Conservation (phyloP, 2,329 filamentous ascomycete genomes). For the Fusarium sulawesiense region DNA sequence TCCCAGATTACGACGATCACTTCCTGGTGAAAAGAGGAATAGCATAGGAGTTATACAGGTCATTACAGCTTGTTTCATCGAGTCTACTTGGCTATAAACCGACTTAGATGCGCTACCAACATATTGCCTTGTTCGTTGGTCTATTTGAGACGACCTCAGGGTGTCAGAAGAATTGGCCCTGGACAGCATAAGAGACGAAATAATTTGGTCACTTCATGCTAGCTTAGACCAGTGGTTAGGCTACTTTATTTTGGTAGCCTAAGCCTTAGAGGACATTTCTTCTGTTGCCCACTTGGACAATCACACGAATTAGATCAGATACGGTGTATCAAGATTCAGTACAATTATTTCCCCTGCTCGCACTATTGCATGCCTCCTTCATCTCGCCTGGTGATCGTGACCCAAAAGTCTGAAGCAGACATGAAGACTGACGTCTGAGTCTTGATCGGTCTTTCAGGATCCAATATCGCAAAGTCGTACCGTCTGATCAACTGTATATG, state of each 20-base stretch:
- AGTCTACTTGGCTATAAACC: not conserved
- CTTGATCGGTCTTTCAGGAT: slow-evolving; percentile 51
- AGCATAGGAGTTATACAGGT: not conserved
- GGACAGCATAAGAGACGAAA: too few relatives aligned
- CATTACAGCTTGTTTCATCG: not conserved
- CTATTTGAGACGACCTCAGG: not conserved
- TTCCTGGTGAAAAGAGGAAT: not conserved
- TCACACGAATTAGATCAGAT: not conserved
- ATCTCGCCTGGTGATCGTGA: slow-evolving; percentile 45
- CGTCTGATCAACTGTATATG: slow-evolving; percentile 46
- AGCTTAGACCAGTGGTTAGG: too few relatives aligned
- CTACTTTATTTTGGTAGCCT: too few relatives aligned
- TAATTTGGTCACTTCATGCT: too few relatives aligned
- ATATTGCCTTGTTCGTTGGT: not conserved
- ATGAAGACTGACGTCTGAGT: slow-evolving; percentile 51
- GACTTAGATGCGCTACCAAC: not conserved
- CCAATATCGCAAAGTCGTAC: slow-evolving; percentile 51
- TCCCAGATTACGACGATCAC: too few relatives aligned
- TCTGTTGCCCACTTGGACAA: too few relatives aligned
- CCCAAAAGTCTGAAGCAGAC: slow-evolving; percentile 53
- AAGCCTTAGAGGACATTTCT: too few relatives aligned
- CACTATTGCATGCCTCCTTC: not conserved
- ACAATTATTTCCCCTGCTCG: not conserved
- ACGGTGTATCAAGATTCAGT: not conserved
- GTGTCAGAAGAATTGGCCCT: too few relatives aligned